Evolutionary conservation across 495 filamentous ascomycete genomes (phyloP), one percentile per base, ranked within the genome.

Genomic region (Neurospora pannonica): DNA sequence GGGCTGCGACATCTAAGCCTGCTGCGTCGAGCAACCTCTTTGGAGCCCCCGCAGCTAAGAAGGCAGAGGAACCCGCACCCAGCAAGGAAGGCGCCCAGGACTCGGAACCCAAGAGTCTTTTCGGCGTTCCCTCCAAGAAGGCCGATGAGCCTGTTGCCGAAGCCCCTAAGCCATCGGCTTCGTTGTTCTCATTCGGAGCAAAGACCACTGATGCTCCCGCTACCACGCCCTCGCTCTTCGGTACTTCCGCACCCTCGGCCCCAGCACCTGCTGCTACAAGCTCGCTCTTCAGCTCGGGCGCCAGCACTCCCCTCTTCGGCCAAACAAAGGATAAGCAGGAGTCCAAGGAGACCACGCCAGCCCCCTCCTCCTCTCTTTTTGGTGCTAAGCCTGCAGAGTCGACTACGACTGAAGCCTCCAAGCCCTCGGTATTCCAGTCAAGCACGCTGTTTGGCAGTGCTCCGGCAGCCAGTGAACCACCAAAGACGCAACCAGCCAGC

Each of bases 371-470:
- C 19, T 69, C 72, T 6, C 24, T 81, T 4, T 81, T 81, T 36
- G 79, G 73, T 11, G 42, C 70, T 31, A 77, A 75, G 76, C 40
- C 77, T 13, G 72, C 74, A 1, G 48, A 72, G 21, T 19, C 75
- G 5, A 21, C 69, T 24, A 15, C 74, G 69, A 38, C 75, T 24
- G 75, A 79, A 37, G 31, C 82, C 34, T n/a, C 83, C 15, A 80
- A 79, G 31, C 31, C 79, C 34, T 74, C 78, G 7, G 72, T 80
- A 11, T 83, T 84, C 74, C 82, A 83, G 48, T 82, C 86, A 21
- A 80, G 82, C 36, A 80, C 81, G 11, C 74, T 87, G 37, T 88
- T 88, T 76, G 87, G 86, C 13, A 76, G 71, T 70, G 71, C 81
- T 36, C n/a, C 46, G 13, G 54, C 15, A 67, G 54, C 54, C 54